These are phyloP conservation scores for Talaromyces sp. DNA, from an alignment of 2,329 filamentous ascomycete genomes.

Conservation along the genomic window DNA sequence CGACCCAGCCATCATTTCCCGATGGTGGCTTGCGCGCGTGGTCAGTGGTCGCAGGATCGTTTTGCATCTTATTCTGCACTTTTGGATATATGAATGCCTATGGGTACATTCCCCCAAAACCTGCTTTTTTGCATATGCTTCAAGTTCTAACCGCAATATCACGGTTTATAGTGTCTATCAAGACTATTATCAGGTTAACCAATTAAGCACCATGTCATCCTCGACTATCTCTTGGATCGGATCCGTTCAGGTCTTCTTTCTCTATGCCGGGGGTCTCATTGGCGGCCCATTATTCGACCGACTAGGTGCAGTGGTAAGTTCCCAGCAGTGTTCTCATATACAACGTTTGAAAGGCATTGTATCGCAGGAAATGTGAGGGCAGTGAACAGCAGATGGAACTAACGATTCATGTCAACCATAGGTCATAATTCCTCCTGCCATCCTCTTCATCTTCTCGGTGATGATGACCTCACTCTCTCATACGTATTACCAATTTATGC, in stretches of 20 bases:
- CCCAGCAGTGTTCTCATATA: background rate
- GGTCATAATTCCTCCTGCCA: conserved; percentile 23
- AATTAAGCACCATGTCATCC: conserved; percentile 22
- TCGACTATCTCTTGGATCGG: conserved; percentile 44
- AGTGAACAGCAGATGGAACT: background rate
- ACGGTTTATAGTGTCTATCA: conserved; percentile 36
- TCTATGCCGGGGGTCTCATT: conserved; percentile 37
- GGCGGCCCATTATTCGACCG: conserved; percentile 44
- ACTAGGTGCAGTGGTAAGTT: conserved; percentile 33
- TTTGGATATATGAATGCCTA: conserved; percentile 43
- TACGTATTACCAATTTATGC: conserved; percentile 49
- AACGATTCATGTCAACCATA: conserved; percentile 28
- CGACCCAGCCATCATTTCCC: conserved; percentile 8
- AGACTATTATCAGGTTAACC: conserved; percentile 38
- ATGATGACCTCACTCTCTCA: conserved; percentile 34
- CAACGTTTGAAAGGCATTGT: background rate
- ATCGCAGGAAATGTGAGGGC: background rate
- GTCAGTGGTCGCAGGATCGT: conserved; percentile 19
- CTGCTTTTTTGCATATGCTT: background rate
- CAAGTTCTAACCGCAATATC: conserved; percentile 35
- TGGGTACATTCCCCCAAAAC: conserved; percentile 21
- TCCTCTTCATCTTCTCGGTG: conserved; percentile 10
- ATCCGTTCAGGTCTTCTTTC: conserved; percentile 38
- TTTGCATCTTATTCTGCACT: conserved; percentile 31
- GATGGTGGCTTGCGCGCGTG: conserved; percentile 21